Base-by-base conservation (phyloP, 1,284 basidiomycete genomes). In the Trichosporon faecale region DNA sequence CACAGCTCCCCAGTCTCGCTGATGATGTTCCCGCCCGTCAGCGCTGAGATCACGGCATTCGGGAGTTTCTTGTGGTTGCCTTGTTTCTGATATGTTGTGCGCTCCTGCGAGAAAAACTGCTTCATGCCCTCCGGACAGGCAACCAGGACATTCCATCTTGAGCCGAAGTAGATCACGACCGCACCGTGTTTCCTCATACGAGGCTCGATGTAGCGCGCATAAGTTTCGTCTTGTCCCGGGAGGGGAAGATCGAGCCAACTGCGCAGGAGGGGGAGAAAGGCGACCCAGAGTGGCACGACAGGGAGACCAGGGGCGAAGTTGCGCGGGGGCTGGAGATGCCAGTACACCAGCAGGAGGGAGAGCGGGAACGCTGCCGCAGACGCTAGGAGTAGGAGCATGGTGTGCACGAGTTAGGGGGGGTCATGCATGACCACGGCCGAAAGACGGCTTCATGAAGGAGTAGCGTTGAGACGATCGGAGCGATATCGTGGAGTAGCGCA, bases 11-110 rank as follows among this genome's bases (percentile, higher is more conserved):
- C 66, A 4, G 66, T 66, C 21, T 55, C 55, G 31, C 31, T 37
- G 55, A 66, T 66, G 52, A 66, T 57, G 66, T 66, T 66, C 7
- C 52, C 49, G 14, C 66, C 66, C 6, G 66, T 66, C 11, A 66
- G 52, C 31, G 31, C 33, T 29, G 52, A 60, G 52, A 66, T 66
- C 16, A 44, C 66, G 2, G 66, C 66, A 29, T 21, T 9, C 1
- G 66, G 66, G 14, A 66, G 49, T 27, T 66, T 66, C 8, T 16
- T n/a, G 31, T 57, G 49, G 31, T 66, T 66, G 49, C 66, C 66
- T 12, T 31, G 29, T 21, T 66, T 66, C 25, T 66, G 66, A 7
- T n/a, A 60, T 14, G 55, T 33, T 6, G 35, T 25, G 5, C 27
- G 7, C 21, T 66, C 66, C n/a, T 25, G 31, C 3, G 3, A 21